Evolutionary conservation across 768 basidiomycete genomes (phyloP).

Genomic region (Mycena latifolia): DNA sequence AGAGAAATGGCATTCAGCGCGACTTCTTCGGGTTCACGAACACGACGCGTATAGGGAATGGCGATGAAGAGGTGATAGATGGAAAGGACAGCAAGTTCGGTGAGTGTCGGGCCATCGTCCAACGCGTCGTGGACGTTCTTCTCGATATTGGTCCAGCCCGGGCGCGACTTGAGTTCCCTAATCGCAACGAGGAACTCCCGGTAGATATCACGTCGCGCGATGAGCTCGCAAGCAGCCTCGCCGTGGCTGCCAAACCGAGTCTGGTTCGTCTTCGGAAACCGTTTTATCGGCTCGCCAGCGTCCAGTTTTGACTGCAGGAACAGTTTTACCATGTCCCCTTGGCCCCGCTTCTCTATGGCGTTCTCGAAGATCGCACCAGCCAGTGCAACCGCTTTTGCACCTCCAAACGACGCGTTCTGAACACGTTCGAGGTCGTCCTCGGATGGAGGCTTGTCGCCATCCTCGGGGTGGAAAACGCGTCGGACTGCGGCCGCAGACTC

Average conservation of each 20-base stretch:
- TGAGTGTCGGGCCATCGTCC: conserved; percentile 36
- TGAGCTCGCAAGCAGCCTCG: background rate
- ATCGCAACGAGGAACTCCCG: background rate
- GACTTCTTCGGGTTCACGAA: conserved; percentile 22
- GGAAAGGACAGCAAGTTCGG: conserved; percentile 37
- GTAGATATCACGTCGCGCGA: background rate
- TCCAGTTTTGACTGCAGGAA: conserved; percentile 1
- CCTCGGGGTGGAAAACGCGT: background rate
- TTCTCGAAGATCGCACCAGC: conserved; percentile 24
- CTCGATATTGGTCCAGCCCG: background rate
- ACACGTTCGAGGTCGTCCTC: conserved; percentile 11
- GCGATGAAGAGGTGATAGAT: conserved; percentile 34
- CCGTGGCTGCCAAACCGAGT: conserved; percentile 6
- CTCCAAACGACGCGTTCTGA: conserved; percentile 16
- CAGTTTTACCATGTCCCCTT: conserved; percentile 15
- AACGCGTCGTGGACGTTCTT: conserved; percentile 38
- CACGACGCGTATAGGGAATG: conserved; percentile 35
- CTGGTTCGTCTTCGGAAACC: conserved; percentile 11
- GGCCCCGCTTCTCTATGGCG: conserved; percentile 20
- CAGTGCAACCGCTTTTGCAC: conserved; percentile 17
- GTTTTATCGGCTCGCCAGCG: background rate
- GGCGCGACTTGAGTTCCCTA: background rate
- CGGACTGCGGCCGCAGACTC: conserved; percentile 13
- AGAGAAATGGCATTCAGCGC: conserved; percentile 33
- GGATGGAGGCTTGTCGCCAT: conserved; percentile 1